Evolutionary conservation across 164 flowering plant genomes (phyloP).

Genomic region (Cinnamomum chago): DNA sequence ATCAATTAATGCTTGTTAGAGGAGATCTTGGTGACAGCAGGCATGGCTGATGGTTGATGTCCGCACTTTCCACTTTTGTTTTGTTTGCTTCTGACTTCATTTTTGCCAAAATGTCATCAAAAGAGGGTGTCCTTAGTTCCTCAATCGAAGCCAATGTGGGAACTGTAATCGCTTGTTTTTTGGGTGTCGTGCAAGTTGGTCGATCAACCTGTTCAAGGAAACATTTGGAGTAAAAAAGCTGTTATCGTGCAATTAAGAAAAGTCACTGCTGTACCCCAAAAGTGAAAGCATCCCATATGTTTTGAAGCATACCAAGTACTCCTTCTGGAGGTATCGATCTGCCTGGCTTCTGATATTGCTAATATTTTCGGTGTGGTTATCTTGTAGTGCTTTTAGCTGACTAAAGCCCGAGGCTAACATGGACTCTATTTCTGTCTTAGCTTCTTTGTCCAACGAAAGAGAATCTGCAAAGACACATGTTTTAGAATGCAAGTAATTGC

Average conservation of each 20-base stretch:
- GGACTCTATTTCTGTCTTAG: constrained; percentile 40
- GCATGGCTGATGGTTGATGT: constrained; percentile 25
- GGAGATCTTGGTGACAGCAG: constrained; percentile 44
- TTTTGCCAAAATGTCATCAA: constrained; percentile 19
- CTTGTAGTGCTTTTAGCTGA: constrained; percentile 38
- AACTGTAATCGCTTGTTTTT: constrained; percentile 34
- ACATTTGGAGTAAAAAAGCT: neutral
- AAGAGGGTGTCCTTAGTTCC: constrained; percentile 41
- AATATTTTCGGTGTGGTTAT: constrained; percentile 36
- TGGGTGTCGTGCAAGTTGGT: constrained; percentile 22
- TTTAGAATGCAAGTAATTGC: neutral
- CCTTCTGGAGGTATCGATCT: constrained; percentile 48
- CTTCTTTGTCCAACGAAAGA: constrained; percentile 42
- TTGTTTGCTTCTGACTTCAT: constrained; percentile 16
- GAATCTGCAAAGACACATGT: constrained; percentile 42
- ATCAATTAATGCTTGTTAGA: constrained; percentile 42
- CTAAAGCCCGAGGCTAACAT: constrained; percentile 34
- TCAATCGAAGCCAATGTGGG: constrained; percentile 66
- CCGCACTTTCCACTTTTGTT: constrained; percentile 23
- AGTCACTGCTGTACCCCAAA: too few species aligned
- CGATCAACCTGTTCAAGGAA: constrained; percentile 41
- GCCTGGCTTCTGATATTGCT: constrained; percentile 39
- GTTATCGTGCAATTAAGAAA: neutral
- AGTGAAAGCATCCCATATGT: neutral
- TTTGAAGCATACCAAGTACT: constrained; percentile 50